phyloP scores from a whole-genome alignment of 257 asterid species.

The Fraxinus americana region DNA sequence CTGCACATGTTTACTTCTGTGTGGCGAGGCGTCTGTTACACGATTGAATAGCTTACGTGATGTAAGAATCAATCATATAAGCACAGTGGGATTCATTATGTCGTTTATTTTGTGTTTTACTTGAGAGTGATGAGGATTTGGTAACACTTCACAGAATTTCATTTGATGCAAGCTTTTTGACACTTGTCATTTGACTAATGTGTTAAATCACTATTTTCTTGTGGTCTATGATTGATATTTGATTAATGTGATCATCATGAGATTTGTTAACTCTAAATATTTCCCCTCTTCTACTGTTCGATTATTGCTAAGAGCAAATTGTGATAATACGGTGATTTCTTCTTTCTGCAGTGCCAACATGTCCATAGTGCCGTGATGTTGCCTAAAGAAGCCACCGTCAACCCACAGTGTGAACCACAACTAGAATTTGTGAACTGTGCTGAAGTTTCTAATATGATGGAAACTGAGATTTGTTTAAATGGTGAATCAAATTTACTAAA shows the following conservation, averaged over 20 bases:
- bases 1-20: not conserved
- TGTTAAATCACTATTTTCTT: not conserved
- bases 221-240: constrained; percentile 1
- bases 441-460: constrained; percentile 45
- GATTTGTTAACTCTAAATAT: not conserved
- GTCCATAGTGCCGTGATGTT: constrained; percentile 35
- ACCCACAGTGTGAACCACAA: constrained; percentile 30
- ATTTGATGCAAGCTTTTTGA: constrained; percentile 10
- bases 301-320: constrained; percentile 7
- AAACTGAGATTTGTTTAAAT: constrained; percentile 43
- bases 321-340: not conserved
- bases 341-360: constrained; percentile 42
- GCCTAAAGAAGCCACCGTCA: constrained; percentile 37
- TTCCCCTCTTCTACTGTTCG: constrained; percentile 11
- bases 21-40: not conserved
- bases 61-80: not conserved
- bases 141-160: constrained; percentile 8
- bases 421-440: constrained; percentile 18
- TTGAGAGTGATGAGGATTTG: constrained; percentile 18
- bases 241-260: not conserved
- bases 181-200: not conserved
- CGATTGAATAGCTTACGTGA: not conserved
- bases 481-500: constrained; percentile 42
- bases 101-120: not conserved
- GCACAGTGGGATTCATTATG: not conserved